Percentiles rank a stretch among this genome's conserved stretches.
Evolutionary conservation across 176 grass and related monocot species (phyloP).

Genomic region (Rhynchospora pubera): DNA sequence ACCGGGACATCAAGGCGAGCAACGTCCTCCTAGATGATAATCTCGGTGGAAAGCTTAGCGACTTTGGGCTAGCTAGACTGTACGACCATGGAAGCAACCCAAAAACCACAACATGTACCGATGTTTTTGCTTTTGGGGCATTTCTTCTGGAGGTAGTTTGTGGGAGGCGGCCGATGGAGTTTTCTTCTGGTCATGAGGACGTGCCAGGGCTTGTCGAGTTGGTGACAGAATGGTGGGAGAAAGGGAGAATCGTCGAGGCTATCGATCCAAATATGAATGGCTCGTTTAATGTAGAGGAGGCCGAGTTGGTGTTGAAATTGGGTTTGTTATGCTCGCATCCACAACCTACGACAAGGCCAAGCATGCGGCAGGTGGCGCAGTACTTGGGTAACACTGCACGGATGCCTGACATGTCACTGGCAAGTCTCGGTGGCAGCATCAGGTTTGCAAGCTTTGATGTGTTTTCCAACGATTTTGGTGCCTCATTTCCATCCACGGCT

Average conservation of each 20-base stretch:
- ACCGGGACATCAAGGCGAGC: constrained; percentile 76
- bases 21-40: constrained; percentile 76
- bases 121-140: constrained; percentile 34
- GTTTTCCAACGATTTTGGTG: not conserved
- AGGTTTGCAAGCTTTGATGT: not conserved
- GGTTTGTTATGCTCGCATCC: constrained; percentile 50
- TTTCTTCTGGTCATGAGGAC: constrained; percentile 5
- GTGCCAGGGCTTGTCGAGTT: constrained; percentile 30
- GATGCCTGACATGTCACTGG: constrained; percentile 24
- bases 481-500: not conserved
- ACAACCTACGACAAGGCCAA: constrained; percentile 26
- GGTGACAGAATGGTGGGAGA: constrained; percentile 30
- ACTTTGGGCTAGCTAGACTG: constrained; percentile 78
- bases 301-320: constrained; percentile 36
- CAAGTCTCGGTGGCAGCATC: constrained; percentile 7
- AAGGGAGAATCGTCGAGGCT: constrained; percentile 12
- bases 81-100: constrained; percentile 40
- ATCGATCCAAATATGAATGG: constrained; percentile 28
- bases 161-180: constrained; percentile 34
- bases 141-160: constrained; percentile 44
- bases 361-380: constrained; percentile 37
- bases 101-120: constrained; percentile 16
- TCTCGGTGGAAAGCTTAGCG: constrained; percentile 68
- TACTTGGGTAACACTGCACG: constrained; percentile 2
- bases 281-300: constrained; percentile 17